Base-by-base conservation (phyloP, 805 yeast genomes). In the Pichia pseudocactophila region DNA sequence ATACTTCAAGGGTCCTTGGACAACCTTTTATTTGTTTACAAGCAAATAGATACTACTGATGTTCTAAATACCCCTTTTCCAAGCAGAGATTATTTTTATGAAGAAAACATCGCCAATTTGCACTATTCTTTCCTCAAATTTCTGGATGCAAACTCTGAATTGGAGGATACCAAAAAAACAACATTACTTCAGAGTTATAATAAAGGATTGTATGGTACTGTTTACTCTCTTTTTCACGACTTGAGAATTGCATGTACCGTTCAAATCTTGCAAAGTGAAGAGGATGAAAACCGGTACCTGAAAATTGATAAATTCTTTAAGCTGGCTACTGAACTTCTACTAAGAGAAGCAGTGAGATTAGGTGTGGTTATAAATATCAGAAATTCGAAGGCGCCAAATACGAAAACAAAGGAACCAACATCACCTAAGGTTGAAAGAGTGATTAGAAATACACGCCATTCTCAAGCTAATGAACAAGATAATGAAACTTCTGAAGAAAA, bases 221-320 rank as follows among this genome's bases (percentile, higher is more conserved):
- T 81, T 7, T 82, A 80, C 52, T 64, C 64, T 34, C 53, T 83
- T 11, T 82, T 68, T 52, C 90, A 83, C 53, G 95, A 84, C 57
- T 55, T 84, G 36, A 79, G 71, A 45, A 60, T 80, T 15, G 74
- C 79, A 0, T 64, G 78, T 30, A 68, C 74, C 11, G 53, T 68
- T n/a, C 59, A 66, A 30, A 66, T 82, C 20, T 62, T 68, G 34
- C 62, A 68, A 32, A 64, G 69, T 43, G 68, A 70, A 18, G 64
- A 74, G 16, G 82, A 82, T 1, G 57, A 74, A 2, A 53, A 61
- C 4, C 57, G 59, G 3, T 82, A 83, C 50, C 59, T 61, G 15
- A 62, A 70, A 45, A 68, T 80, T 37, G 90, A 84, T 54, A 69
- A 68, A 37, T 80, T 79, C 53, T 82, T 71, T 62, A 77, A 73